Evolutionary conservation across 1,139 yeast species (phyloP), one percentile per base, ranked within the genome.

Genomic region (Hemisphaericaspora xylanilytica): DNA sequence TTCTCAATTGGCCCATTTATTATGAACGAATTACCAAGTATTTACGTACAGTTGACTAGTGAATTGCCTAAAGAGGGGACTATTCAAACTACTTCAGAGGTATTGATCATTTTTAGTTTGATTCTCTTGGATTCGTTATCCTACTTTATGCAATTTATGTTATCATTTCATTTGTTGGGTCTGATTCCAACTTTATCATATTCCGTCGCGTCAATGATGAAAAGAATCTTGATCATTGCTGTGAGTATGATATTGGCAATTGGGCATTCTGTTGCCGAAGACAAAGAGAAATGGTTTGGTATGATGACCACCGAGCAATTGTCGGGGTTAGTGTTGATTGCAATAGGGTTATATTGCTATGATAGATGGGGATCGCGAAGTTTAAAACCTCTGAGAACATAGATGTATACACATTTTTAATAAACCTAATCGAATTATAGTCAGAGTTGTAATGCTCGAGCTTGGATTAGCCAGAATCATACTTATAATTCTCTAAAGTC

Each of bases 121-220:
- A 57, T 67, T 8, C 28, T 62, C 4, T 36, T 63, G 12, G 63
- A 63, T 41, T 65, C 70, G 11, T 40, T 65, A 12, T 63, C 65
- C 4, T 68, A 65, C 50, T 68, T 67, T 40, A 39, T 57, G 21
- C 73, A 67, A 45, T 61, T 69, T 12, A 44, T 67, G 32, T 48
- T 68, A 17, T 66, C 73, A 31, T 63, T 65, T 41, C 63, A 65
- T 44, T 50, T 68, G 24, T 48, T 68, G 22, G 71, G 73, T 2
- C 63, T 59, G 56, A 57, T 67, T 11, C 70, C 73, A 2, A 67
- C 74, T 5, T 55, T 68, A 24, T 58, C 71, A 5, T 68, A 67
- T 48, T 66, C 72, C 9, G 61, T 68, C 28, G 73, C 73, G 2
- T 64, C 71, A 13, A 65, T 68, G 70, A 60, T 68, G 67, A 68